Evolutionary conservation across 192 early-diverging fungal species (phyloP), one percentile per base, ranked within the genome.

Genomic region (Linnemannia elongata): DNA sequence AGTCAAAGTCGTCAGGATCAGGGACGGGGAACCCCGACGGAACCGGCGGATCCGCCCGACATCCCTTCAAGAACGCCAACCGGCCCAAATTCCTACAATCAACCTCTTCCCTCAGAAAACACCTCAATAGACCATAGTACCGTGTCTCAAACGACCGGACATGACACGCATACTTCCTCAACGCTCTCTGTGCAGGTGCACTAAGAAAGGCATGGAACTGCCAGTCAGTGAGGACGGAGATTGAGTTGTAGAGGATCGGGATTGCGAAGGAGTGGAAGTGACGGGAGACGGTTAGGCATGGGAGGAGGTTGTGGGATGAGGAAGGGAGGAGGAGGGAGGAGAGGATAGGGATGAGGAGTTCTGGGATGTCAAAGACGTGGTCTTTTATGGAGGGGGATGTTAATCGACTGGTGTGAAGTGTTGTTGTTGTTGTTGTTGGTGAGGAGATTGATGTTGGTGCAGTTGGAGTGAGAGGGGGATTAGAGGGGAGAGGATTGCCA

Each of bases 281-380:
- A 4, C 41, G 27, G 13, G 66, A 76, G 30, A 86, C 38, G 5
- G 60, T 69, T 13, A 74, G 9, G 68, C 78, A 81, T 44, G 74
- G 54, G n/a, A 77, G 35, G 42, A 86, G 44, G 69, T 80, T 75
- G 57, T 80, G 75, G n/a, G 80, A 66, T 4, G 75, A 38, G 7
- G 78, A 22, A 18, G 49, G 49, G 18, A 52, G 49, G 18, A 52
- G 33, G 45, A 86, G 79, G 68, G 52, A 45, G 20, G 75, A 49
- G 22, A 49, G 66, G 69, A 86, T 81, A 9, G 70, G 69, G 0
- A 63, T 30, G 41, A 86, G 75, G 22, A 86, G 71, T 57, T 86
- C 84, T 69, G 84, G 84, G 39, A 86, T 86, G 42, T 86, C 70
- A 36, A 86, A 80, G n/a, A 86, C 75, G 44, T 24, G 52, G 68